phyloP scores from a whole-genome alignment of 495 filamentous ascomycete species.

The Podospora fimiseda region DNA sequence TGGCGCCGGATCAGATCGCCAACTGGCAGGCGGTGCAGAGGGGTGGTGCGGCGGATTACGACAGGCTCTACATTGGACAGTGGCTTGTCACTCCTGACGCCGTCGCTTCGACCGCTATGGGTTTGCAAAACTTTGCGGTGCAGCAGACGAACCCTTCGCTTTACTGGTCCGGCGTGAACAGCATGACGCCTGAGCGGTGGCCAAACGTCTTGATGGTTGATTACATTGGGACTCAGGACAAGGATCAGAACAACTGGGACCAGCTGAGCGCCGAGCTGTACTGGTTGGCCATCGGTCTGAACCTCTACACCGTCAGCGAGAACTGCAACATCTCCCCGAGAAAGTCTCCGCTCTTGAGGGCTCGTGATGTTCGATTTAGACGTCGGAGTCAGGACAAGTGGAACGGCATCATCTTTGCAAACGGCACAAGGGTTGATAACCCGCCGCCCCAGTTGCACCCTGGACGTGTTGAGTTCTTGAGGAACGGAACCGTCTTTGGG shows the following conservation, averaged over 20 bases:
- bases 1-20: constrained; percentile 16
- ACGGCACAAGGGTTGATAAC: constrained; percentile 12
- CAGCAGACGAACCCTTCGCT: constrained; percentile 21
- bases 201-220: constrained; percentile 22
- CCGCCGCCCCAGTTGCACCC: constrained; percentile 3
- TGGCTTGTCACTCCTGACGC: constrained; percentile 20
- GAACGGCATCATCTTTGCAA: constrained; percentile 19
- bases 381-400: not conserved
- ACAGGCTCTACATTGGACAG: constrained; percentile 13
- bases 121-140: constrained; percentile 16
- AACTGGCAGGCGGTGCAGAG: constrained; percentile 8
- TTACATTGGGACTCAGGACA: constrained; percentile 19
- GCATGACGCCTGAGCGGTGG: constrained; percentile 18
- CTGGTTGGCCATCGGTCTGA: constrained; percentile 18
- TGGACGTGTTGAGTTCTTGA: constrained; percentile 6
- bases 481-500: constrained; percentile 9
- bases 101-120: constrained; percentile 10
- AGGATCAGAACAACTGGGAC: constrained; percentile 16
- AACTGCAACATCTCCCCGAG: constrained; percentile 17
- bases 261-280: constrained; percentile 22
- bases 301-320: constrained; percentile 21
- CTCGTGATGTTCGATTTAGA: not conserved
- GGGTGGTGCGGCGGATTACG: constrained; percentile 11
- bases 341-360: constrained; percentile 7
- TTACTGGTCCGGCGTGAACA: constrained; percentile 21